Evolutionary conservation across 2,329 filamentous ascomycete species (phyloP).

Genomic region (Nigrospora oryzae): DNA sequence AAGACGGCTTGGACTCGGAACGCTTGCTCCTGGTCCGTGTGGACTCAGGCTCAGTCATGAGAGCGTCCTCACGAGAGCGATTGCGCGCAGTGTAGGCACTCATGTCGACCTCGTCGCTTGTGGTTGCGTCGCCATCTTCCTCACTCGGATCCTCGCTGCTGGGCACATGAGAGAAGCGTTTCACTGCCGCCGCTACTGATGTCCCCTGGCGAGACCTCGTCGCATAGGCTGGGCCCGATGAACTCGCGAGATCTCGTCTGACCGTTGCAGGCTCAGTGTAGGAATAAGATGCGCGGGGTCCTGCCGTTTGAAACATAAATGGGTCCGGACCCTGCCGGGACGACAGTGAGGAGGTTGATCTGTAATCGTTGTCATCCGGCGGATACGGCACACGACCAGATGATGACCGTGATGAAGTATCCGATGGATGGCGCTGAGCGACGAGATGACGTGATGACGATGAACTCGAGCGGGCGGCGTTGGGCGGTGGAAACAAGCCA

Average conservation of each 20-base stretch:
- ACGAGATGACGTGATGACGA: conserved; percentile 27
- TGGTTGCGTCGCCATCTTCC: conserved; percentile 20
- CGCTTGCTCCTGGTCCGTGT: conserved; percentile 27
- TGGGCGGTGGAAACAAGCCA: conserved; percentile 42
- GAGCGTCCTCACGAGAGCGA: conserved; percentile 26
- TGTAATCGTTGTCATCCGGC: conserved; percentile 22
- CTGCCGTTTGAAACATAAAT: conserved; percentile 43
- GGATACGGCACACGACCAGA: conserved; percentile 21
- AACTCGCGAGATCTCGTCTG: conserved; percentile 28
- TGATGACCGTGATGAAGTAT: conserved; percentile 25
- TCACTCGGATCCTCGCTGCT: conserved; percentile 26
- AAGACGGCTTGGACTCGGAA: conserved; percentile 16
- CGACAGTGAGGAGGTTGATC: conserved; percentile 18
- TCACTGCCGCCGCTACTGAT: conserved; percentile 18
- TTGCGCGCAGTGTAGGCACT: conserved; percentile 15
- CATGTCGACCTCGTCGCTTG: conserved; percentile 15
- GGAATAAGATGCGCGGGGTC: conserved; percentile 27
- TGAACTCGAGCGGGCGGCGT: conserved; percentile 29
- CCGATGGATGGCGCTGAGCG: conserved; percentile 36
- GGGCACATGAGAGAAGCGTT: conserved; percentile 23
- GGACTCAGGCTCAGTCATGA: conserved; percentile 26
- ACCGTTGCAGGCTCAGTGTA: conserved; percentile 19
- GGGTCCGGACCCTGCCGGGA: conserved; percentile 29
- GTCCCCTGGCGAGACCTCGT: conserved; percentile 5
- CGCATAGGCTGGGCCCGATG: conserved; percentile 15